Conservation (phyloP, 306 rosid genomes). For the Rubus idaeus region DNA sequence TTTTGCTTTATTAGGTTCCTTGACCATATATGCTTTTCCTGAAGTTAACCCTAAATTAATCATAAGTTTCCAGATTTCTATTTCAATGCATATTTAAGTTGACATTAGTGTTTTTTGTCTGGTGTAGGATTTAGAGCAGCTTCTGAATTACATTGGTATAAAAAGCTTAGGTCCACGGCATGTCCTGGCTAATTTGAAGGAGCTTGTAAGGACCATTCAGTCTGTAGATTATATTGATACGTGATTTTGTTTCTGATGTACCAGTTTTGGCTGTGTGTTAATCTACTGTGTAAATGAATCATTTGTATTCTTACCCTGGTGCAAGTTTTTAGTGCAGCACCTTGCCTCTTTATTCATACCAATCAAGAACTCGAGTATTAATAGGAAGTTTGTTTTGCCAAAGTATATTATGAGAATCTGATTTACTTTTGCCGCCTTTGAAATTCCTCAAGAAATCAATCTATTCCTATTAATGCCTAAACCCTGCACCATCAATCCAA, state of each 20-base stretch:
- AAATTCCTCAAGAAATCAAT: too few species aligned
- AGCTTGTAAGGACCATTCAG: conserved; percentile 78
- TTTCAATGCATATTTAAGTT: not conserved
- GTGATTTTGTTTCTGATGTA: conserved; percentile 29
- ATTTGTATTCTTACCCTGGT: conserved; percentile 55
- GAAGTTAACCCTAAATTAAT: not conserved
- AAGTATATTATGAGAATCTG: not conserved
- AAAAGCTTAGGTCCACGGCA: conserved; percentile 94
- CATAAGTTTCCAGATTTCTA: not conserved
- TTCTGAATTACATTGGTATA: conserved; percentile 78
- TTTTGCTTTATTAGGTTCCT: not conserved
- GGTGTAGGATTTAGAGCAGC: conserved; percentile 92
- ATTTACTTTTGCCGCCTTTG: not conserved
- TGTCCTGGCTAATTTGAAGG: conserved; percentile 86
- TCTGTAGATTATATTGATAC: conserved; percentile 66
- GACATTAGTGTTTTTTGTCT: conserved; percentile 21
- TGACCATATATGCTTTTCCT: not conserved
- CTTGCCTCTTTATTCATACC: conserved; percentile 27
- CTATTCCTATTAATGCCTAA: too few species aligned
- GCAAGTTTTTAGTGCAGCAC: conserved; percentile 71
- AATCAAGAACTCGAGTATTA: not conserved
- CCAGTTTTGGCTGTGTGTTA: conserved; percentile 23
- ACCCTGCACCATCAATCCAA: not conserved
- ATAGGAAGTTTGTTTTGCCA: not conserved
- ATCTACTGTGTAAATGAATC: conserved; percentile 51